Conservation (phyloP, 371 early-diverging fungal species). For the Mortierella sp. region DNA sequence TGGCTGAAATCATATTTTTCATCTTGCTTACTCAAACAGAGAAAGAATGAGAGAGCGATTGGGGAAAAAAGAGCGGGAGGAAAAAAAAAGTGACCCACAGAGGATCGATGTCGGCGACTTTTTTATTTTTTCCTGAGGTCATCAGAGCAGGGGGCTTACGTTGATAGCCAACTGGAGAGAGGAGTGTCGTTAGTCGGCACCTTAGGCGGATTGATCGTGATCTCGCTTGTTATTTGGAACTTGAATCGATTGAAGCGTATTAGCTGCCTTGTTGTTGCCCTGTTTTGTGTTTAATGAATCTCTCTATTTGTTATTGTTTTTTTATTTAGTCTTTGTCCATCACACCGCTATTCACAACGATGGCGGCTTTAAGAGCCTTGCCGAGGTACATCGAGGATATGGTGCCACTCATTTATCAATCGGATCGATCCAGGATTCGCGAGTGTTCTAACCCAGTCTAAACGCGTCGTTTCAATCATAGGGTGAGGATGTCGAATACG, state of each 20-base stretch:
- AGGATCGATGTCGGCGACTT: slow-evolving; percentile 6
- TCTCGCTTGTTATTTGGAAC: not conserved
- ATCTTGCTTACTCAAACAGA: not conserved
- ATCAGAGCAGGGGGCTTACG: not conserved
- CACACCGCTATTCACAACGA: slow-evolving; percentile 87
- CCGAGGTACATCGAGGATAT: slow-evolving; percentile 68
- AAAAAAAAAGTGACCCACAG: too few species aligned
- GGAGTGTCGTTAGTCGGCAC: not conserved
- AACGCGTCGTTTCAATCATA: slow-evolving; percentile 11
- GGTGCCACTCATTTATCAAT: not conserved
- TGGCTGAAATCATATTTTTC: not conserved
- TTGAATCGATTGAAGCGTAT: not conserved
- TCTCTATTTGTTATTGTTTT: not conserved
- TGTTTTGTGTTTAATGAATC: slow-evolving; percentile 2
- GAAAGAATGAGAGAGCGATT: too few species aligned
- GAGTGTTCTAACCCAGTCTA: not conserved
- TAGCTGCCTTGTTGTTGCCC: not conserved
- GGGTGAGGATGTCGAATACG: slow-evolving; percentile 77
- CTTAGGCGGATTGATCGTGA: not conserved
- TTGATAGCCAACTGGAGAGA: not conserved
- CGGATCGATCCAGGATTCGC: not conserved
- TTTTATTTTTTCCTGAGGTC: not conserved
- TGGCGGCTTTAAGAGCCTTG: slow-evolving; percentile 89
- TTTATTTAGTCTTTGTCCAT: slow-evolving; percentile 84
- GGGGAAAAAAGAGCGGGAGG: too few species aligned